Percentiles rank a stretch among this genome's conserved stretches.
phyloP scores from a whole-genome alignment of 2,329 filamentous ascomycete genomes.

The Claviceps fusiformis region DNA sequence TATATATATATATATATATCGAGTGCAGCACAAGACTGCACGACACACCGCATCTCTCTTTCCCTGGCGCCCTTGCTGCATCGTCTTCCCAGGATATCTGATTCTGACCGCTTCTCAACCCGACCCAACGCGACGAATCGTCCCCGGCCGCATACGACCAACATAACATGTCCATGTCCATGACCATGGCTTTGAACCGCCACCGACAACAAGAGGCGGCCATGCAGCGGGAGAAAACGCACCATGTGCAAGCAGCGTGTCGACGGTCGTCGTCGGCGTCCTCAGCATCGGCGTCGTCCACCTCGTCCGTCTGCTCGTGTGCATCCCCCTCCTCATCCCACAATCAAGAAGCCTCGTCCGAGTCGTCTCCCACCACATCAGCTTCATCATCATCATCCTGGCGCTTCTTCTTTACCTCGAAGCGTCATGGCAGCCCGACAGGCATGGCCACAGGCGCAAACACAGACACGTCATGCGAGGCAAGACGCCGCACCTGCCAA shows the following conservation, averaged over 20 bases:
- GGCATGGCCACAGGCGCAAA: too few relatives aligned
- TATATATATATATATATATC: too few relatives aligned
- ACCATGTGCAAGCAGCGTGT: not conserved
- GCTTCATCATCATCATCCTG: conserved; percentile 14
- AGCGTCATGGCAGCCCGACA: conserved; percentile 2
- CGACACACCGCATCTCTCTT: too few relatives aligned
- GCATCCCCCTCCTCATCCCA: not conserved
- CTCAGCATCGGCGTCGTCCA: conserved; percentile 2
- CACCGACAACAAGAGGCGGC: not conserved
- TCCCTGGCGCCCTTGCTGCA: not conserved
- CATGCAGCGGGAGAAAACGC: not conserved
- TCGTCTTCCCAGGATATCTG: not conserved
- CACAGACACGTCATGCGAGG: conserved; percentile 6
- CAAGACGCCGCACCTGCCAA: conserved; percentile 15
- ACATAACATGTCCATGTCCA: not conserved
- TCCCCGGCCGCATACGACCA: not conserved
- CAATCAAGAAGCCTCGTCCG: not conserved
- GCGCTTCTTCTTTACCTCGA: conserved; percentile 2
- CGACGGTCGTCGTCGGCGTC: not conserved
- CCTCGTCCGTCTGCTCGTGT: conserved; percentile 1
- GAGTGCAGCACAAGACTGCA: too few relatives aligned
- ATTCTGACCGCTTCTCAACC: too few relatives aligned
- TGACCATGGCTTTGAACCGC: not conserved
- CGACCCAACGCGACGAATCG: not conserved
- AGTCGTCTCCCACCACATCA: conserved; percentile 8